Evolutionary conservation across 495 filamentous ascomycete species (phyloP).

Genomic region (Chaetomidium leptoderma): DNA sequence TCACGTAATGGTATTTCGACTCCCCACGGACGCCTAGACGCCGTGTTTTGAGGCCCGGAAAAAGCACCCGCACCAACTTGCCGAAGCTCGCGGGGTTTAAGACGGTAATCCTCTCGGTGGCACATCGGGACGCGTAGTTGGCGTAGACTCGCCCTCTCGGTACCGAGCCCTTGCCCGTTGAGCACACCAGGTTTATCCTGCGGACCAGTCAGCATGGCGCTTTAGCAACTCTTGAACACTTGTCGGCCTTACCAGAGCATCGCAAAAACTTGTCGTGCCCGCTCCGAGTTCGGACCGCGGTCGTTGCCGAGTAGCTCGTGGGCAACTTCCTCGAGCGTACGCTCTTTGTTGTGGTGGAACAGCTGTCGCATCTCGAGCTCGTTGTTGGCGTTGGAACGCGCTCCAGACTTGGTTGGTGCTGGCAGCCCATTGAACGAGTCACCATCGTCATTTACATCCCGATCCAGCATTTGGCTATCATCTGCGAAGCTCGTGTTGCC

Average conservation of each 20-base stretch:
- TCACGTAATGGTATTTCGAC: conserved; percentile 98
- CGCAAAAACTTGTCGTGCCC: conserved; percentile 93
- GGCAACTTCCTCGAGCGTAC: conserved; percentile 76
- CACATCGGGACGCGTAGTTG: conserved; percentile 85
- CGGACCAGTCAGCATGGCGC: conserved; percentile 17
- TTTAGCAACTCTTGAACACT: background rate
- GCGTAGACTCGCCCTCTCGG: conserved; percentile 90
- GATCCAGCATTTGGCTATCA: conserved; percentile 62
- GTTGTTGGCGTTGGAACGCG: conserved; percentile 71
- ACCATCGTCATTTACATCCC: conserved; percentile 62
- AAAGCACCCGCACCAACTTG: conserved; percentile 92
- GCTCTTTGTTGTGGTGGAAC: conserved; percentile 68
- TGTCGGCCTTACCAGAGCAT: conserved; percentile 80
- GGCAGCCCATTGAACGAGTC: conserved; percentile 56
- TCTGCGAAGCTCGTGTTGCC: conserved; percentile 60
- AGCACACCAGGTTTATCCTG: conserved; percentile 82
- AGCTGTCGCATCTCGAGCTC: conserved; percentile 88
- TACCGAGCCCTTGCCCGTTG: conserved; percentile 75
- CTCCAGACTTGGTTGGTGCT: conserved; percentile 53
- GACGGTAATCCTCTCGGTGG: conserved; percentile 84
- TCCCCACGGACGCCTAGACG: conserved; percentile 89
- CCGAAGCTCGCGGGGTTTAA: conserved; percentile 96
- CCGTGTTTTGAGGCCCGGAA: conserved; percentile 87
- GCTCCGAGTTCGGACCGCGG: conserved; percentile 74
- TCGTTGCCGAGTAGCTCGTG: conserved; percentile 62